Percentiles rank a stretch among this genome's conserved stretches.
phyloP scores from a whole-genome alignment of 805 yeast genomes.

The Crinitomyces ghanaensis region DNA sequence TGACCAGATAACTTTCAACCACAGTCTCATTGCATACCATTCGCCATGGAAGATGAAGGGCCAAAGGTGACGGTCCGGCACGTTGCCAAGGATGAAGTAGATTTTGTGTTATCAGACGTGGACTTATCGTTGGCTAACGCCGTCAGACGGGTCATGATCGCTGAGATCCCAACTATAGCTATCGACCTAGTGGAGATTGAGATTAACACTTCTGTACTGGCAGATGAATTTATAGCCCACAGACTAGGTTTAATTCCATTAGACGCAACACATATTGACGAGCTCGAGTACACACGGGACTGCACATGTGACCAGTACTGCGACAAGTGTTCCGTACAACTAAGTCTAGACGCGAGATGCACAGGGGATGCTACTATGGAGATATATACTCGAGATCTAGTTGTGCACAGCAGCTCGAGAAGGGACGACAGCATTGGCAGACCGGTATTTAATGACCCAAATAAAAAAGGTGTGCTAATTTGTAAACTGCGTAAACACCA shows the following conservation, averaged over 20 bases:
- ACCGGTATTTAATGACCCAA: slow-evolving; percentile 74
- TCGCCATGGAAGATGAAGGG: slow-evolving; percentile 25
- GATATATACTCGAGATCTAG: slow-evolving; percentile 76
- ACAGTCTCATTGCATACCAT: background rate
- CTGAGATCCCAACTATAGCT: slow-evolving; percentile 95
- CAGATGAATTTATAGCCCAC: slow-evolving; percentile 94
- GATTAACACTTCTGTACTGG: slow-evolving; percentile 83
- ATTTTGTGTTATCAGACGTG: slow-evolving; percentile 76
- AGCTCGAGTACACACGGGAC: slow-evolving; percentile 70
- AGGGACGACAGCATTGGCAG: slow-evolving; percentile 48
- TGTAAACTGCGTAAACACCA: slow-evolving; percentile 89
- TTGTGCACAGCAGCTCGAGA: slow-evolving; percentile 32
- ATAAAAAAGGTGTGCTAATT: slow-evolving; percentile 73
- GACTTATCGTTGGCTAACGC: slow-evolving; percentile 90
- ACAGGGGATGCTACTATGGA: slow-evolving; percentile 80
- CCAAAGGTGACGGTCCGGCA: slow-evolving; percentile 85
- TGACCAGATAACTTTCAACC: background rate
- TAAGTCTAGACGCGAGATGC: slow-evolving; percentile 79
- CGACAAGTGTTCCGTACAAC: slow-evolving; percentile 83
- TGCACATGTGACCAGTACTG: slow-evolving; percentile 98
- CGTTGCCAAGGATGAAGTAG: slow-evolving; percentile 77
- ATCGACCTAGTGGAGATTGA: slow-evolving; percentile 93
- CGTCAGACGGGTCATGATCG: slow-evolving; percentile 78
- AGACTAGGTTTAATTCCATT: slow-evolving; percentile 88
- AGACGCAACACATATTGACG: slow-evolving; percentile 71